Evolutionary conservation across 441 rosid species (phyloP), one percentile per base, ranked within the genome.

Genomic region (Bruguiera hainesii): DNA sequence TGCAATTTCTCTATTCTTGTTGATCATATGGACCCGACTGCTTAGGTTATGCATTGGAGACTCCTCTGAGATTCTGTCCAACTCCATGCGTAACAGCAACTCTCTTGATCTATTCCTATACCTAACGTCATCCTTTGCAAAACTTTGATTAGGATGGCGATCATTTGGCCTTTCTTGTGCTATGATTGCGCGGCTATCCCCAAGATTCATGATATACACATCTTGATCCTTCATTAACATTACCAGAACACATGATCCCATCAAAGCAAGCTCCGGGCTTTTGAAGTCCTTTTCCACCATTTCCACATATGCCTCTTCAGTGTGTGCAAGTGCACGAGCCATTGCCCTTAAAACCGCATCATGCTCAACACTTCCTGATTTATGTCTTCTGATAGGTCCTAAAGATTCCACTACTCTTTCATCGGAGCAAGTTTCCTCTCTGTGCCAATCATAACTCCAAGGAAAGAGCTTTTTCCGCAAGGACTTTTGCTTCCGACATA

Each of bases 171-270:
- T 84, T 73, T 93, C 97, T 72, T 93, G 96, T 42, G 97, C 97
- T 78, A 93, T 83, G 73, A 90, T 86, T 65, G 79, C 94, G 33
- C 98, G 83, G 77, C 96, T 90, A 78, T 93, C 98, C 57, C 98
- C 98, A 73, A 93, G 92, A 73, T 90, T 93, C 98, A 93, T 87
- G 73, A 93, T 88, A 71, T 93, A 93, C 69, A 90, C 98, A 80
- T 93, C 96, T 80, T 93, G 97, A 76, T 89, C 97, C 80, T 89
- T 93, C 97, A 93, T 93, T 71, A 93, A 80, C 98, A 93, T 90
- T 75, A 86, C 96, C 7, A 93, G 82, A 79, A 89, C 93, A 75
- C 98, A 90, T 18, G 98, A 93, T 62, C 98, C 98, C 98, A 93
- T 93, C 67, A 93, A 71, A 60, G 96, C 97, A 66, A 93, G 96